These are phyloP conservation scores for Xenosphaeropsis pyriputrescens DNA, from an alignment of 2,329 filamentous ascomycete genomes.

Conservation along the genomic window DNA sequence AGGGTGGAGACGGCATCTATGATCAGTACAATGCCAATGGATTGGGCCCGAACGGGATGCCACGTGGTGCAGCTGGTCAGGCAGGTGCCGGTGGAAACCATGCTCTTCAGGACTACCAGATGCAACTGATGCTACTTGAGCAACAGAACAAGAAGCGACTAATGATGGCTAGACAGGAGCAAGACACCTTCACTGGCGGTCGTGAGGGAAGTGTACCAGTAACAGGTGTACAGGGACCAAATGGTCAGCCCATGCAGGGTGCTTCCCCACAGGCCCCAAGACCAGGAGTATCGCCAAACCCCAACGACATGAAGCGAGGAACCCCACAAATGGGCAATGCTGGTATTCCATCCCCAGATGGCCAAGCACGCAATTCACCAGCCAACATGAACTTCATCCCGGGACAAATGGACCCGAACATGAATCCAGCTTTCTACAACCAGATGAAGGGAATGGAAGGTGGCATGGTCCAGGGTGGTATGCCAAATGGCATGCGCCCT, in stretches of 20 bases:
- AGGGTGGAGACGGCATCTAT: constrained; percentile 50
- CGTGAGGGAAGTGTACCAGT: constrained; percentile 33
- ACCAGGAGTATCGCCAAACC: constrained; percentile 61
- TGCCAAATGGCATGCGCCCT: constrained; percentile 52
- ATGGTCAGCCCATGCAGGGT: constrained; percentile 49
- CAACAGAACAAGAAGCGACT: constrained; percentile 80
- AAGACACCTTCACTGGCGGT: constrained; percentile 44
- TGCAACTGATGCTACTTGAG: constrained; percentile 77
- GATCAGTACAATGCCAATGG: constrained; percentile 50
- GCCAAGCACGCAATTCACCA: constrained; percentile 52
- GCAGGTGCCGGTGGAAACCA: constrained; percentile 38
- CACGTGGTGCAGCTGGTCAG: constrained; percentile 30
- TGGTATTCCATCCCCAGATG: constrained; percentile 51
- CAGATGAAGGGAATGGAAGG: constrained; percentile 29
- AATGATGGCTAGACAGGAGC: constrained; percentile 67
- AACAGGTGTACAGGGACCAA: constrained; percentile 37
- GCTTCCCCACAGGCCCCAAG: constrained; percentile 54
- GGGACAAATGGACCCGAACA: constrained; percentile 45
- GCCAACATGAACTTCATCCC: constrained; percentile 49
- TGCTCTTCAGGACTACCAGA: constrained; percentile 75
- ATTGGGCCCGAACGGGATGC: constrained; percentile 43
- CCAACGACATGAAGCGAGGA: constrained; percentile 63
- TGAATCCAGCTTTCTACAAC: constrained; percentile 45
- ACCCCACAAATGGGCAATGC: constrained; percentile 59
- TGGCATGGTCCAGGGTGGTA: constrained; percentile 38